These are phyloP conservation scores for Gossypium herbaceum DNA, from an alignment of 345 rosid genomes.

Conservation along the genomic window DNA sequence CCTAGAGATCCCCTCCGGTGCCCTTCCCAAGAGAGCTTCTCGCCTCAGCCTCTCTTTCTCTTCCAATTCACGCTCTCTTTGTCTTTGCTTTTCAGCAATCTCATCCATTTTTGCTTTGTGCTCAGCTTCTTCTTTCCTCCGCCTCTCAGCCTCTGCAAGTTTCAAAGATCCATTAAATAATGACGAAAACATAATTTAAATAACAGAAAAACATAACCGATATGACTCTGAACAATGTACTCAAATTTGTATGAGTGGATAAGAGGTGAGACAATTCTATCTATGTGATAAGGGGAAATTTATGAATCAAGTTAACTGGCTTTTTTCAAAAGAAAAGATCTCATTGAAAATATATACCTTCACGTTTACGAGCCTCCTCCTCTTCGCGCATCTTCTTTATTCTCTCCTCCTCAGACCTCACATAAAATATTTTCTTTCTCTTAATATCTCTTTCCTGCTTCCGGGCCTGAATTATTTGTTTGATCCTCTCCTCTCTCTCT, in stretches of 20 bases:
- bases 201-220: no score
- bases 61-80: conserved; percentile 71
- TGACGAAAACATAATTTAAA: background rate
- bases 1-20: conserved; percentile 40
- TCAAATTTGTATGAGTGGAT: background rate
- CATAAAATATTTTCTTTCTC: conserved; percentile 68
- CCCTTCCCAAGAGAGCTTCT: conserved; percentile 51
- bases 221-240: no score
- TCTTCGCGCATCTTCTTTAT: conserved; percentile 59
- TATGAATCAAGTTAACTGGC: background rate
- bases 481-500: conserved; percentile 72
- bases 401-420: conserved; percentile 66
- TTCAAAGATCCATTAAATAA: conserved; percentile 1
- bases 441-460: conserved; percentile 64
- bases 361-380: conserved; percentile 70
- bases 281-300: background rate
- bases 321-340: background rate
- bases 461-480: conserved; percentile 55
- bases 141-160: conserved; percentile 74
- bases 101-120: conserved; percentile 79
- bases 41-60: conserved; percentile 63
- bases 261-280: background rate
- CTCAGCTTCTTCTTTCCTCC: conserved; percentile 72
- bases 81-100: conserved; percentile 85
- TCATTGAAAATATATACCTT: background rate